These are phyloP conservation scores for Amanita rubescens DNA, from an alignment of 768 basidiomycete species.

Conservation along the genomic window DNA sequence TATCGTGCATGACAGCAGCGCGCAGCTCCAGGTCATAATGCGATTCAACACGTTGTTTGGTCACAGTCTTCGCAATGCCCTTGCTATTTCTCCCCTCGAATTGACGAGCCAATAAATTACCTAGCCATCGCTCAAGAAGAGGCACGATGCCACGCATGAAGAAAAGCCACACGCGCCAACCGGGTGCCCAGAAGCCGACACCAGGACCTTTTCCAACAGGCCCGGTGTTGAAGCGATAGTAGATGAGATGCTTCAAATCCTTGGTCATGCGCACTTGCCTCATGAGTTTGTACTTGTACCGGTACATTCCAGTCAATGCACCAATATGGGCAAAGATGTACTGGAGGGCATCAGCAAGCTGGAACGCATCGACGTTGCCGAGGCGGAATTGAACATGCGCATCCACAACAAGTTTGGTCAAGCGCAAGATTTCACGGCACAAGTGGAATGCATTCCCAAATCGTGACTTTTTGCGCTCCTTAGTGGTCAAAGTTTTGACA, in stretches of 20 bases:
- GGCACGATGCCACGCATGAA: slow-evolving; percentile 99
- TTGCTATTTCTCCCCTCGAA: slow-evolving; percentile 98
- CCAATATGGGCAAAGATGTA: slow-evolving; percentile 98
- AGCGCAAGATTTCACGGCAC: slow-evolving; percentile 94
- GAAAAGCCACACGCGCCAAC: slow-evolving; percentile 99
- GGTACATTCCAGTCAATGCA: slow-evolving; percentile 98
- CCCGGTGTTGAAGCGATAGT: slow-evolving; percentile 99
- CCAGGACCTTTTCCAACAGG: slow-evolving; percentile 99
- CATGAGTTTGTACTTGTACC: slow-evolving; percentile 99
- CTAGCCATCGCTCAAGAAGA: slow-evolving; percentile 94
- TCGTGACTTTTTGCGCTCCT: slow-evolving; percentile 98
- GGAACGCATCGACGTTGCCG: slow-evolving; percentile 98
- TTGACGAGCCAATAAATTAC: slow-evolving; percentile 94
- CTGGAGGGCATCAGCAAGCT: slow-evolving; percentile 95
- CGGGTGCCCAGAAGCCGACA: slow-evolving; percentile 99
- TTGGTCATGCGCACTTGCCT: slow-evolving; percentile 99
- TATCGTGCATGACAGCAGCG: slow-evolving; percentile 99
- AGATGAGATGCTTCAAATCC: slow-evolving; percentile 96
- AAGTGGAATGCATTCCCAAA: slow-evolving; percentile 99
- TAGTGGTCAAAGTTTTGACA: slow-evolving; percentile 94
- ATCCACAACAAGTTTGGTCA: slow-evolving; percentile 98
- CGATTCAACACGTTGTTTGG: slow-evolving; percentile 98
- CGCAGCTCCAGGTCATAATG: slow-evolving; percentile 97
- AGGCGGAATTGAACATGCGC: slow-evolving; percentile 98
- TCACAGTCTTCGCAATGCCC: slow-evolving; percentile 95